A percentile compares a stretch with the other conserved stretches of the same genome.
phyloP scores from a whole-genome alignment of 2,329 filamentous ascomycete genomes.

The Sclerotinia spermophila region DNA sequence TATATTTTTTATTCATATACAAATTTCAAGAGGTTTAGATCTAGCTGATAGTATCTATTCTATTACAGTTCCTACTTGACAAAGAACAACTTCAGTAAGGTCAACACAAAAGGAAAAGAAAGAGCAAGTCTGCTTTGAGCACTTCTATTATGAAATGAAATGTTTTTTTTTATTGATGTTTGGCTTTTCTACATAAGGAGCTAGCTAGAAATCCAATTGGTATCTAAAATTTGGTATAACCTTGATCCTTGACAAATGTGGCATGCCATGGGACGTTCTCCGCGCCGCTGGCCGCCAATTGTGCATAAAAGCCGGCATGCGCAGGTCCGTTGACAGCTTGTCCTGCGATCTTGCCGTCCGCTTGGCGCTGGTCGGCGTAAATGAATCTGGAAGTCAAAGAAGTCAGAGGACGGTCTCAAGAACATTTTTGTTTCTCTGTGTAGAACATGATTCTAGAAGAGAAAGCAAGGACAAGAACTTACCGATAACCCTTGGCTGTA shows the following conservation, averaged over 20 bases:
- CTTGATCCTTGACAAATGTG: conserved; percentile 29
- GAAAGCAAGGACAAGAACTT: conserved; percentile 18
- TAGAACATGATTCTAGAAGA: conserved; percentile 18
- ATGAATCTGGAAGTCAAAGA: conserved; percentile 26
- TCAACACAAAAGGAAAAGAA: not conserved
- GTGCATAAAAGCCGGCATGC: conserved; percentile 27
- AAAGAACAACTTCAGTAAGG: not conserved
- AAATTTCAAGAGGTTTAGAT: not conserved
- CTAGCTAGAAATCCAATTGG: not conserved
- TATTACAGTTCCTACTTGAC: not conserved
- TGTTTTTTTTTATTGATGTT: not conserved
- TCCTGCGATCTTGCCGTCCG: conserved; percentile 23
- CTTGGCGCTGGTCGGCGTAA: conserved; percentile 29
- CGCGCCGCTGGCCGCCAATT: conserved; percentile 24
- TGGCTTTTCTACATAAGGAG: not conserved
- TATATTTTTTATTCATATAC: not conserved
- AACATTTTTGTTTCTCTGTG: not conserved
- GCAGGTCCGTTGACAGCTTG: conserved; percentile 24
- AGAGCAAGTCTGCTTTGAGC: not conserved
- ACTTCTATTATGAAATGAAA: not conserved
- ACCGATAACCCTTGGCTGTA: conserved; percentile 23
- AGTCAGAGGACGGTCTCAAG: not conserved
- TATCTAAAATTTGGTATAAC: conserved; percentile 30
- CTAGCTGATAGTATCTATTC: not conserved
- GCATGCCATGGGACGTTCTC: conserved; percentile 28